A percentile compares a stretch with the other conserved stretches of the same genome.
Evolutionary conservation across 345 rosid species (phyloP).

Genomic region (Populus euphratica): DNA sequence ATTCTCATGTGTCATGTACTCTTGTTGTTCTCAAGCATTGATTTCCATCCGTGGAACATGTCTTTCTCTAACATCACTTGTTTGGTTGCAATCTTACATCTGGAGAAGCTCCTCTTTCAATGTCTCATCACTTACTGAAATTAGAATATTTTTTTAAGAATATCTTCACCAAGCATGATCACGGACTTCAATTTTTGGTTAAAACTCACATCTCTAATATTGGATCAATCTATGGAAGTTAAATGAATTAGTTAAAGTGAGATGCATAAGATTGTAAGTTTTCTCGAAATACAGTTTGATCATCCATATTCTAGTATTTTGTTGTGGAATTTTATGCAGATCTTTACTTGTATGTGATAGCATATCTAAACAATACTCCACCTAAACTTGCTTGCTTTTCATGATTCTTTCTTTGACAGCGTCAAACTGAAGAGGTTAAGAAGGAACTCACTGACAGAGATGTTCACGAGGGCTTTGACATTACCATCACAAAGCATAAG

Average conservation of each 20-base stretch:
- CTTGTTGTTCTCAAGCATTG: neutral
- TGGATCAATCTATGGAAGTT: neutral
- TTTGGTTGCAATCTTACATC: neutral
- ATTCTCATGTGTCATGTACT: neutral
- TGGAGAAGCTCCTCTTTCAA: neutral
- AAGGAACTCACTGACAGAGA: slow-evolving; percentile 83
- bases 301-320: neutral
- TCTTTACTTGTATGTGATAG: neutral
- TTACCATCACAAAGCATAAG: slow-evolving; percentile 66
- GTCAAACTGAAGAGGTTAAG: slow-evolving; percentile 77
- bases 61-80: neutral
- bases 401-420: slow-evolving; percentile 42
- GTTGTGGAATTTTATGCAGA: neutral
- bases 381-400: slow-evolving; percentile 8
- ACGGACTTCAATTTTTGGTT: neutral
- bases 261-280: neutral
- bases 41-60: neutral
- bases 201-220: neutral
- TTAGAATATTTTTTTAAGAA: neutral
- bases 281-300: neutral
- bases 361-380: neutral
- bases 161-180: neutral
- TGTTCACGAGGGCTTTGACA: slow-evolving; percentile 78
- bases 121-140: no score
- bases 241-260: neutral